These are phyloP conservation scores for Ophiostoma ulmi DNA, from an alignment of 2,329 filamentous ascomycete species.

Conservation along the genomic window DNA sequence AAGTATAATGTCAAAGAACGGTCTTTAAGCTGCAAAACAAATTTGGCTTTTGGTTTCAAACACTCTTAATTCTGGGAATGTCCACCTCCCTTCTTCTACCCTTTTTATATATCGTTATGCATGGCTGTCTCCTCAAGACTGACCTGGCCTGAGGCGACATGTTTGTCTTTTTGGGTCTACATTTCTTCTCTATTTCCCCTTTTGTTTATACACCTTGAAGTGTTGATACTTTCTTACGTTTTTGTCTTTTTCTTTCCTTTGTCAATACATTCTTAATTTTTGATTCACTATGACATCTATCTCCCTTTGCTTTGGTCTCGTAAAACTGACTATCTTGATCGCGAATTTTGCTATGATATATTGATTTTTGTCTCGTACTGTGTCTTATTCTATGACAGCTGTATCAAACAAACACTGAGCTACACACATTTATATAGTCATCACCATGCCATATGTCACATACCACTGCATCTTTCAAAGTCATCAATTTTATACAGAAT, in stretches of 20 bases:
- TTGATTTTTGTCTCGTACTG: background rate
- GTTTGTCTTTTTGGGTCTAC: conserved; percentile 18
- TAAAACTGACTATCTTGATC: background rate
- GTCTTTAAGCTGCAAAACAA: conserved; percentile 5
- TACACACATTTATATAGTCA: background rate
- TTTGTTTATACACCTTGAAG: conserved; percentile 15
- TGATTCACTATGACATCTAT: background rate
- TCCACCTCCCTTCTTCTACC: background rate
- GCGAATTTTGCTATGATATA: background rate
- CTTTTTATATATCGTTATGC: background rate
- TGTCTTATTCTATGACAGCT: background rate
- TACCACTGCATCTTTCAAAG: background rate
- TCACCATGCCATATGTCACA: background rate
- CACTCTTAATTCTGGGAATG: conserved; percentile 2
- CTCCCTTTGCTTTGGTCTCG: background rate
- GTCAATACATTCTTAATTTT: background rate
- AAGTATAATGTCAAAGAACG: background rate
- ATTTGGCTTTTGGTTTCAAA: conserved; percentile 19
- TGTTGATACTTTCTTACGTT: conserved; percentile 15
- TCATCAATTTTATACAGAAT: conserved; percentile 10
- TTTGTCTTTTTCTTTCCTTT: background rate
- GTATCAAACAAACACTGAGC: too few species aligned
- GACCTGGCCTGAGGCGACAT: background rate
- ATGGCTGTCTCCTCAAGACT: background rate
- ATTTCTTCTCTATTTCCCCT: conserved; percentile 21